phyloP scores from a whole-genome alignment of 768 basidiomycete species.

The Macrocybe gigantea region DNA sequence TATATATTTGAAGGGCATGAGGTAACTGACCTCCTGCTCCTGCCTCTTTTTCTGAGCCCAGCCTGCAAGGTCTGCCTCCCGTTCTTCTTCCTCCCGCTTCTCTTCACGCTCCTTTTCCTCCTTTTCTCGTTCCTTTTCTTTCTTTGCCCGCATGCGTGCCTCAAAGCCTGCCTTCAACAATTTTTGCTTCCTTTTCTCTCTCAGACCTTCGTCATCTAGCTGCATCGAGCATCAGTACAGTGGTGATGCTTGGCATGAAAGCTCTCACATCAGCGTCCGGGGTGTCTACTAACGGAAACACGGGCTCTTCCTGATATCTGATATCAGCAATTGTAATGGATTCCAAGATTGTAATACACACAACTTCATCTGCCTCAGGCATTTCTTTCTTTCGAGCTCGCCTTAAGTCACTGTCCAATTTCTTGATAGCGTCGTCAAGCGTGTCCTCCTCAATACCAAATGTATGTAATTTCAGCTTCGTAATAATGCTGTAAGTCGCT shows the following conservation, averaged over 20 bases:
- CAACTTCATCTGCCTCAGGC: slow-evolving; percentile 57
- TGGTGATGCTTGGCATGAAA: neutral
- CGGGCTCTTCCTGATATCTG: slow-evolving; percentile 61
- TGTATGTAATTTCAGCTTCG: slow-evolving; percentile 50
- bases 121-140: slow-evolving; percentile 83
- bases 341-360: neutral
- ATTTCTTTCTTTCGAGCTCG: slow-evolving; percentile 77
- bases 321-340: too few relatives aligned
- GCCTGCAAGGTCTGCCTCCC: slow-evolving; percentile 59
- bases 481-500: neutral
- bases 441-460: slow-evolving; percentile 79
- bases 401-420: slow-evolving; percentile 74
- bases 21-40: slow-evolving; percentile 68
- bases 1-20: neutral
- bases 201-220: slow-evolving; percentile 87
- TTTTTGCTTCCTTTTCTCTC: slow-evolving; percentile 92
- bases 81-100: slow-evolving; percentile 71
- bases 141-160: slow-evolving; percentile 74
- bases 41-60: slow-evolving; percentile 72
- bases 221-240: slow-evolving; percentile 17
- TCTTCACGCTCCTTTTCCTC: slow-evolving; percentile 68
- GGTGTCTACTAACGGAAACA: slow-evolving; percentile 87
- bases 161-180: slow-evolving; percentile 93
- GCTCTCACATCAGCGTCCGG: slow-evolving; percentile 79
- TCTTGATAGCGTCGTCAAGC: slow-evolving; percentile 81